Conservation (phyloP, 2,329 filamentous ascomycete genomes). For the Colletotrichum cereale region DNA sequence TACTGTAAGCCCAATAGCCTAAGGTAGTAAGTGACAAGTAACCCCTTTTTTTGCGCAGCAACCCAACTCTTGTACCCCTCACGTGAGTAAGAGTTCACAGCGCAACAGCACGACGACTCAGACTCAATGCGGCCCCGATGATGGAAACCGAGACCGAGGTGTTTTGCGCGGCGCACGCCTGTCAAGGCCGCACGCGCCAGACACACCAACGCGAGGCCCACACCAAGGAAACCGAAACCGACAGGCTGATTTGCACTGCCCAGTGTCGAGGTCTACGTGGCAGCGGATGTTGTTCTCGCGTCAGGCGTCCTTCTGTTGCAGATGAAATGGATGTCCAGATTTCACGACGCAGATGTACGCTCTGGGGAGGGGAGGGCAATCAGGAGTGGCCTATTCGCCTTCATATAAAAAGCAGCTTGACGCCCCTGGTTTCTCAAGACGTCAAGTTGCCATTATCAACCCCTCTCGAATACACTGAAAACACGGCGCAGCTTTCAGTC, state of each 20-base stretch:
- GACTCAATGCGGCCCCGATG: not conserved
- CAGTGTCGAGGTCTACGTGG: not conserved
- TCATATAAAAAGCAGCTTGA: conserved; percentile 1
- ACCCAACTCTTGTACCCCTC: too few species aligned
- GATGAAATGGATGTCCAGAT: not conserved
- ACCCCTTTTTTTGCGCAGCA: too few species aligned
- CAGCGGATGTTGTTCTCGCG: not conserved
- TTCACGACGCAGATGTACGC: too few species aligned
- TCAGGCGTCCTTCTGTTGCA: not conserved
- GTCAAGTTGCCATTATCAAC: not conserved
- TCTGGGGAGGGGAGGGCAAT: too few species aligned
- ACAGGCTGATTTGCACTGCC: conserved; percentile 14
- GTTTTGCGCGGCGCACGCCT: not conserved
- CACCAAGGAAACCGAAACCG: conserved; percentile 17
- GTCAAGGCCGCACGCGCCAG: not conserved
- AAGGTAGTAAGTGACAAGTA: too few species aligned
- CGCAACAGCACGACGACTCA: too few species aligned
- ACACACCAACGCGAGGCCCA: not conserved
- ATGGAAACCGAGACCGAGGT: conserved; percentile 5
- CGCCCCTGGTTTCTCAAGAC: too few species aligned
- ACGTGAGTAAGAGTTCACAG: too few species aligned
- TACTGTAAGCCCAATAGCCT: too few species aligned
- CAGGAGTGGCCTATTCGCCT: not conserved
- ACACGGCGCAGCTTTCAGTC: not conserved
- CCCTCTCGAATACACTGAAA: not conserved